A percentile compares a stretch with the other conserved stretches of the same genome.
These are phyloP conservation scores for Zymoseptoria crescenta DNA, from an alignment of 2,329 filamentous ascomycete genomes.

Conservation along the genomic window DNA sequence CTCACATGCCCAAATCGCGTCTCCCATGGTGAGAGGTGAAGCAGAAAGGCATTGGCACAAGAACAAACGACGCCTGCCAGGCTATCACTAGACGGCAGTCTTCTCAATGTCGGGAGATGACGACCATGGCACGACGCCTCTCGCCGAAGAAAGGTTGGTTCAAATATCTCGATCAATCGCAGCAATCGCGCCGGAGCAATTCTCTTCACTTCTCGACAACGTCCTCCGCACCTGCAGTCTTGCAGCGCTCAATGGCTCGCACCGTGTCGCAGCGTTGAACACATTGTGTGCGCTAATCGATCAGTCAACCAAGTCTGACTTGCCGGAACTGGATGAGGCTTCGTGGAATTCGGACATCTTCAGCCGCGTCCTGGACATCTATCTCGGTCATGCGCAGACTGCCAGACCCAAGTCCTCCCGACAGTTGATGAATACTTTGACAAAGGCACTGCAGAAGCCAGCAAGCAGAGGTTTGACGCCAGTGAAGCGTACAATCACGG, in stretches of 20 bases:
- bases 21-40: no score
- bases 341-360: slow-evolving; percentile 33
- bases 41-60: no score
- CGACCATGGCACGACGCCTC: neutral
- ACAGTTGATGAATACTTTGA: slow-evolving; percentile 37
- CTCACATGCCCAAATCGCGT: slow-evolving; percentile 8
- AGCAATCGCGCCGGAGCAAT: neutral
- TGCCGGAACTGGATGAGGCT: slow-evolving; percentile 19
- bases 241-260: slow-evolving; percentile 23
- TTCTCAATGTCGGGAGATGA: no score
- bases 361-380: slow-evolving; percentile 33
- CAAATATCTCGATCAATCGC: no score
- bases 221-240: slow-evolving; percentile 16
- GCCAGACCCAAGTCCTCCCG: slow-evolving; percentile 42
- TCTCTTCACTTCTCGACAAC: slow-evolving; percentile 13
- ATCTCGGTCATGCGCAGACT: slow-evolving; percentile 35
- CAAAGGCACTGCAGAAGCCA: slow-evolving; percentile 29
- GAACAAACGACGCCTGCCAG: no score
- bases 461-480: neutral
- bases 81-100: no score
- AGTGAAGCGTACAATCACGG: slow-evolving; percentile 11
- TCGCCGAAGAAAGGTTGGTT: neutral
- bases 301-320: slow-evolving; percentile 28
- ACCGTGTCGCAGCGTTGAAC: slow-evolving; percentile 42
- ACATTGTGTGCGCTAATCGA: slow-evolving; percentile 39